These are phyloP conservation scores for Sclerotinia subarctica DNA, from an alignment of 2,329 filamentous ascomycete species.

Conservation along the genomic window DNA sequence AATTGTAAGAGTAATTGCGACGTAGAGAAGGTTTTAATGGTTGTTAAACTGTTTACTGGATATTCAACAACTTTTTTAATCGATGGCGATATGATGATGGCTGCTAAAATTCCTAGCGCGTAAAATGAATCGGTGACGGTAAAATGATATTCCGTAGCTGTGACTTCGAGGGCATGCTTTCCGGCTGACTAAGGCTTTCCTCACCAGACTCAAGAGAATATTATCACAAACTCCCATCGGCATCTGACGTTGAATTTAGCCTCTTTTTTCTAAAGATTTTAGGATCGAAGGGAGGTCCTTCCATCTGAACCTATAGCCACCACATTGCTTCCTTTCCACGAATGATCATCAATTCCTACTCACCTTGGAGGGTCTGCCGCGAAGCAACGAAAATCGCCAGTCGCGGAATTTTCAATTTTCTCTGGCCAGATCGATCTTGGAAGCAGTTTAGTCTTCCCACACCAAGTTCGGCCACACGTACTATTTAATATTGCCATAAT, in stretches of 20 bases:
- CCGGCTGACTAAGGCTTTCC: not conserved
- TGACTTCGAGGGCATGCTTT: not conserved
- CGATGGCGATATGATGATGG: conserved; percentile 20
- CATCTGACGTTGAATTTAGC: too few relatives aligned
- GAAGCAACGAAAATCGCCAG: not conserved
- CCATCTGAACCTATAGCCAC: too few relatives aligned
- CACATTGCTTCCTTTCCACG: too few relatives aligned
- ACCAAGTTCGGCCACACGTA: not conserved
- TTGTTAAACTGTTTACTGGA: not conserved
- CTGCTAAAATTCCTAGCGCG: conserved; percentile 15
- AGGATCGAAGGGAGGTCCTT: too few relatives aligned
- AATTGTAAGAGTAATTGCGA: not conserved
- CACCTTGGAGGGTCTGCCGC: too few relatives aligned
- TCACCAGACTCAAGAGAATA: not conserved
- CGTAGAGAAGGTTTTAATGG: not conserved
- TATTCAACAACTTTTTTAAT: conserved; percentile 11
- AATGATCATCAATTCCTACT: too few relatives aligned
- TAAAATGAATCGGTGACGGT: conserved; percentile 4
- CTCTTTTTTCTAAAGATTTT: too few relatives aligned
- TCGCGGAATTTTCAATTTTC: not conserved
- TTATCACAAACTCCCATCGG: too few relatives aligned
- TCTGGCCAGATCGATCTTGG: not conserved
- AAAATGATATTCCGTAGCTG: not conserved
- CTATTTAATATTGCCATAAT: not conserved
- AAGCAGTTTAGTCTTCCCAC: not conserved